These are phyloP conservation scores for Solanum corneliomulleri DNA, from an alignment of 257 asterid genomes.

Conservation along the genomic window DNA sequence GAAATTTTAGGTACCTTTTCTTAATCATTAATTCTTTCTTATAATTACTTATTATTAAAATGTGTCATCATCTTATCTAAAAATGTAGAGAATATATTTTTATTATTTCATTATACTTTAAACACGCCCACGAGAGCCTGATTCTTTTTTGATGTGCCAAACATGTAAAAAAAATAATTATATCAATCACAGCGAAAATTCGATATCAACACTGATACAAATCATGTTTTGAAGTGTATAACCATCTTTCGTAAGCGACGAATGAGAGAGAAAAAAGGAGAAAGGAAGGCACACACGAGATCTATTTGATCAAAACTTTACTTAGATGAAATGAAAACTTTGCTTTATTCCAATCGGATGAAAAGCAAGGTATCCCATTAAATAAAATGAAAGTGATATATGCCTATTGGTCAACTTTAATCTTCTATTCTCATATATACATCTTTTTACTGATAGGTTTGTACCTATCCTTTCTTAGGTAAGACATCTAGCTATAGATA, in stretches of 20 bases:
- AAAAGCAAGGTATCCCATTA: slow-evolving; percentile 13
- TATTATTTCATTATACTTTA: no score
- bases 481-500: neutral
- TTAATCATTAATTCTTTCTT: neutral
- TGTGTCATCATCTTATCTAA: no score
- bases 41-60: no score
- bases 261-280: neutral
- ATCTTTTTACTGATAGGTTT: neutral
- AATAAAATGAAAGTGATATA: slow-evolving; percentile 2
- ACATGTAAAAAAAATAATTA: neutral
- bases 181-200: fast-evolving
- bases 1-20: neutral
- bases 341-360: slow-evolving; percentile 22
- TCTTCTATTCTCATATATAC: slow-evolving; percentile 3
- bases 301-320: neutral
- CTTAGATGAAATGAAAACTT: neutral
- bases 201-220: no score
- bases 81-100: no score
- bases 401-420: neutral
- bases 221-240: fast-evolving
- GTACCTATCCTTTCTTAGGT: slow-evolving; percentile 4
- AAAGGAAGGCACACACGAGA: neutral
- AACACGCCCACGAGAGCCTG: neutral
- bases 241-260: neutral
- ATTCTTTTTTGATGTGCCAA: neutral